These are phyloP conservation scores for Fusarium guadeloupense DNA, from an alignment of 2,329 filamentous ascomycete species.

Conservation along the genomic window DNA sequence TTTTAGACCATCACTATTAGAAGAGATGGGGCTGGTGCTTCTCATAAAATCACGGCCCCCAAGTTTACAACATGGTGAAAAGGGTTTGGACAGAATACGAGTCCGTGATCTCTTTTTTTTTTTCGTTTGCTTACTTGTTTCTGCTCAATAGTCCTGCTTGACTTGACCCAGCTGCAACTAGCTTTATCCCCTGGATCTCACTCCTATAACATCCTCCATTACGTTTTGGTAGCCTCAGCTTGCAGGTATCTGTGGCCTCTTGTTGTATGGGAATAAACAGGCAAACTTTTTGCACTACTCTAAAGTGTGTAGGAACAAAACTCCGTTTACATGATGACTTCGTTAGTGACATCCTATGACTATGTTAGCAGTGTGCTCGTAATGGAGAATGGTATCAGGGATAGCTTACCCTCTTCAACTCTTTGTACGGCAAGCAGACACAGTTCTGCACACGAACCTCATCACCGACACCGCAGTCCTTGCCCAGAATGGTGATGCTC, in stretches of 20 bases:
- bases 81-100: slow-evolving; percentile 25
- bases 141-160: slow-evolving; percentile 1
- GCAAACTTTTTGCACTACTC: slow-evolving; percentile 24
- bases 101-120: slow-evolving; percentile 22
- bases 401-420: slow-evolving; percentile 84
- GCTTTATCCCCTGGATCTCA: slow-evolving; percentile 15
- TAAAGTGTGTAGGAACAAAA: slow-evolving; percentile 9
- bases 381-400: neutral
- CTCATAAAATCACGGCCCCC: neutral
- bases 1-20: slow-evolving; percentile 18
- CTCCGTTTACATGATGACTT: slow-evolving; percentile 83
- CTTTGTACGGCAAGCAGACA: slow-evolving; percentile 96
- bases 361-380: slow-evolving; percentile 39
- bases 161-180: neutral
- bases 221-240: slow-evolving; percentile 15
- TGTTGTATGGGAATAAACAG: slow-evolving; percentile 5
- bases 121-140: neutral
- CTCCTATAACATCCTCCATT: slow-evolving; percentile 34
- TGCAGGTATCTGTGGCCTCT: slow-evolving; percentile 13
- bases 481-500: slow-evolving; percentile 96
- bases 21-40: neutral
- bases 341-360: slow-evolving; percentile 80
- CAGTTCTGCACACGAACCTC: slow-evolving; percentile 98
- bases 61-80: neutral
- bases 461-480: slow-evolving; percentile 93